A percentile compares a stretch with the other conserved stretches of the same genome.
Conservation (phyloP, 2,329 filamentous ascomycete species). For the Penicillium sp. region DNA sequence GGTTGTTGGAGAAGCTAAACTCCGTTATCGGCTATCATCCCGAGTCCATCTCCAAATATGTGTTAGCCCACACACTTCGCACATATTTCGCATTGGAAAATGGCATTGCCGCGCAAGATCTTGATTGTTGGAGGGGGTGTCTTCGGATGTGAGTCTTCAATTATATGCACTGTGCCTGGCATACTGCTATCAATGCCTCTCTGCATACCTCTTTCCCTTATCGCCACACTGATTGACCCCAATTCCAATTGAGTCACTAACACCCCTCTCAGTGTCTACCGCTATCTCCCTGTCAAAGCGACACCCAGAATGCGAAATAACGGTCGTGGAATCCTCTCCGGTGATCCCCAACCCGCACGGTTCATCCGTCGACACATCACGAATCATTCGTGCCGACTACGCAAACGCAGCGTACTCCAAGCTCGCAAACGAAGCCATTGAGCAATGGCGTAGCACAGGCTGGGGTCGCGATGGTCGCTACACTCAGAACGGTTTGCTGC, state of each 20-base stretch:
- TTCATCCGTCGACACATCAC: slow-evolving; percentile 61
- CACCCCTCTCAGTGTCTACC: slow-evolving; percentile 52
- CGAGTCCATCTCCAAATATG: not conserved
- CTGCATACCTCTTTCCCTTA: not conserved
- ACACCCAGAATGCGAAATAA: slow-evolving; percentile 53
- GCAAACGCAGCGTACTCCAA: slow-evolving; percentile 73
- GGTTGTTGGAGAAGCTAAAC: not conserved
- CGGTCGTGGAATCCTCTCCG: slow-evolving; percentile 58
- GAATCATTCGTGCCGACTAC: slow-evolving; percentile 75
- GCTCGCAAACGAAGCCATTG: slow-evolving; percentile 71
- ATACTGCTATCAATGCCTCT: not conserved
- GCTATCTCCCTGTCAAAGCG: slow-evolving; percentile 70
- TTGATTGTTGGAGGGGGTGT: slow-evolving; percentile 47
- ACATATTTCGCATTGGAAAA: slow-evolving; percentile 8
- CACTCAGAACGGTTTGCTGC: slow-evolving; percentile 45
- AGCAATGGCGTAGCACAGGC: slow-evolving; percentile 60
- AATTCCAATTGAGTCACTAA: slow-evolving; percentile 3
- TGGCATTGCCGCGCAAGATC: slow-evolving; percentile 39
- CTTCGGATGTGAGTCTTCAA: slow-evolving; percentile 42
- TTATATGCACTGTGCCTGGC: not conserved
- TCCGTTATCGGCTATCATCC: slow-evolving; percentile 12
- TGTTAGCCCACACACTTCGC: not conserved
- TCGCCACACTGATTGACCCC: not conserved
- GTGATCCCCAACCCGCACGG: slow-evolving; percentile 60
- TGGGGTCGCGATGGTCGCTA: slow-evolving; percentile 49